Evolutionary conservation across 1,139 yeast species (phyloP).

Genomic region (Diutina neorugosa): DNA sequence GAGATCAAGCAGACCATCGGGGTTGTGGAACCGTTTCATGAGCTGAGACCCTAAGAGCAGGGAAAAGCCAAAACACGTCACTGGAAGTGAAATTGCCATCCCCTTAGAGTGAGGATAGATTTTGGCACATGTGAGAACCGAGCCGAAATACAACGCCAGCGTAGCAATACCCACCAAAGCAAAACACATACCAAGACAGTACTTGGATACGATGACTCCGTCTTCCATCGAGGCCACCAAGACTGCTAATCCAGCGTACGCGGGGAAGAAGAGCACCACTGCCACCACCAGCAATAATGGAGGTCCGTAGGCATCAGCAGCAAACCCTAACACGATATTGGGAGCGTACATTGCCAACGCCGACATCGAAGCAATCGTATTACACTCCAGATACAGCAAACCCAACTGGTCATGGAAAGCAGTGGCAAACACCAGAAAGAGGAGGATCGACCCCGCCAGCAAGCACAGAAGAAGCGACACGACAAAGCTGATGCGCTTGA

Average conservation of each 20-base stretch:
- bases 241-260: constrained; percentile 39
- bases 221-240: constrained; percentile 6
- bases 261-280: constrained; percentile 55
- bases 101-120: constrained; percentile 67
- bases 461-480: constrained; percentile 45
- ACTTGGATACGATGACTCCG: constrained; percentile 10
- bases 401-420: constrained; percentile 47
- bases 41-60: constrained; percentile 53
- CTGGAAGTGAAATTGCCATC: constrained; percentile 78
- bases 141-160: constrained; percentile 65
- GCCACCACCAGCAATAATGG: constrained; percentile 57
- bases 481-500: constrained; percentile 25
- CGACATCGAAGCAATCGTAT: constrained; percentile 62
- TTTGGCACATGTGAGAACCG: constrained; percentile 74
- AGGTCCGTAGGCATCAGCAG: constrained; percentile 82
- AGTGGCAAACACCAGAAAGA: constrained; percentile 71
- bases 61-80: constrained; percentile 76
- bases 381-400: constrained; percentile 61
- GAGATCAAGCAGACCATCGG: constrained; percentile 27
- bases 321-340: constrained; percentile 70
- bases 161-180: constrained; percentile 67
- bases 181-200: constrained; percentile 24
- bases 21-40: constrained; percentile 19
- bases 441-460: constrained; percentile 68
- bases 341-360: constrained; percentile 80